These are phyloP conservation scores for Fusarium duplospermum DNA, from an alignment of 2,329 filamentous ascomycete species.

Conservation along the genomic window DNA sequence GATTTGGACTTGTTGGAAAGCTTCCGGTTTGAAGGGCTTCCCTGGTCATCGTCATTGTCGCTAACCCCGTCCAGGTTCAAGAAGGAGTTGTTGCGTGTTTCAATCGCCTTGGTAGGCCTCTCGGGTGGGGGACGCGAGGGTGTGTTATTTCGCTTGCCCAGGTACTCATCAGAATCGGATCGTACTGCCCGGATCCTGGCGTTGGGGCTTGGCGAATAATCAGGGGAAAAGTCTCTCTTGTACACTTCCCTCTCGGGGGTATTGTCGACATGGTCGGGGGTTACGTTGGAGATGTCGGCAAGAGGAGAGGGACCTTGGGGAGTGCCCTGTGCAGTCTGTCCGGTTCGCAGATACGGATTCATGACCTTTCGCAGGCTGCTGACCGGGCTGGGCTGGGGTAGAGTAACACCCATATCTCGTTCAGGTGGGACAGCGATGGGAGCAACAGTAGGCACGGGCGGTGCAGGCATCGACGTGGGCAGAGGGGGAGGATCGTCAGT, in stretches of 20 bases:
- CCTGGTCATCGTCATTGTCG: conserved; percentile 57
- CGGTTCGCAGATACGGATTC: conserved; percentile 78
- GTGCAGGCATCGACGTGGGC: conserved; percentile 58
- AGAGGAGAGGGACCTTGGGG: conserved; percentile 44
- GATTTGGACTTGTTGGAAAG: conserved; percentile 22
- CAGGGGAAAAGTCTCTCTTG: conserved; percentile 76
- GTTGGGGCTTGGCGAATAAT: conserved; percentile 78
- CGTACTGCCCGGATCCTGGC: conserved; percentile 77
- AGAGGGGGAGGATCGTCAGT: conserved; percentile 76
- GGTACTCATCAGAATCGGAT: conserved; percentile 53
- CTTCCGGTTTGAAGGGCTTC: conserved; percentile 23
- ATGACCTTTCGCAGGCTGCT: conserved; percentile 89
- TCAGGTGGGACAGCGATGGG: conserved; percentile 49
- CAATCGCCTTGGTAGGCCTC: conserved; percentile 43
- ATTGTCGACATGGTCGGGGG: conserved; percentile 23
- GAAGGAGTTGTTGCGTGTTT: conserved; percentile 60
- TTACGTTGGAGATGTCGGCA: conserved; percentile 42
- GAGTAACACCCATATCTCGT: conserved; percentile 45
- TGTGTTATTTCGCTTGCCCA: conserved; percentile 43
- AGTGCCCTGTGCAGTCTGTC: conserved; percentile 42
- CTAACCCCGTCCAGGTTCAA: conserved; percentile 61
- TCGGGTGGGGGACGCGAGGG: conserved; percentile 51
- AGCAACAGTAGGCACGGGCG: conserved; percentile 53
- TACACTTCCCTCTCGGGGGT: conserved; percentile 47
- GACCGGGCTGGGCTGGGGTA: conserved; percentile 69